Percentiles rank a stretch among this genome's conserved stretches.
These are phyloP conservation scores for Exophiala lecanii-corni DNA, from an alignment of 2,329 filamentous ascomycete species.

Conservation along the genomic window DNA sequence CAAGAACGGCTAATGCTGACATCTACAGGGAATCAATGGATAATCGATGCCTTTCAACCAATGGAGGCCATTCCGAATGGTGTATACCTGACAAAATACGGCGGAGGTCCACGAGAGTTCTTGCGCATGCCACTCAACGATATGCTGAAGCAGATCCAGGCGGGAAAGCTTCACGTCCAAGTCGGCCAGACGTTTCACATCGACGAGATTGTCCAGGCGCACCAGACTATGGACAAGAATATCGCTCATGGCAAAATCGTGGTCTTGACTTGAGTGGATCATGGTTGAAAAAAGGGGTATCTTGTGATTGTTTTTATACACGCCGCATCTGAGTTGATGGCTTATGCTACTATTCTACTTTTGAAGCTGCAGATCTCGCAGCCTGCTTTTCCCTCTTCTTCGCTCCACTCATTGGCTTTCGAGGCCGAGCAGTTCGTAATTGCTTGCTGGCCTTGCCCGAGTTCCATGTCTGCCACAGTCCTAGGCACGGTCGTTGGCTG, in stretches of 20 bases:
- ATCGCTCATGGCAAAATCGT: constrained; percentile 44
- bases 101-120: constrained; percentile 37
- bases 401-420: constrained; percentile 20
- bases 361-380: neutral
- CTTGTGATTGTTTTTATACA: neutral
- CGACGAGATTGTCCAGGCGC: constrained; percentile 45
- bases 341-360: neutral
- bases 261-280: constrained; percentile 26
- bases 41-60: constrained; percentile 36
- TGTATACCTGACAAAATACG: constrained; percentile 40
- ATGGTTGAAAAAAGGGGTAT: neutral
- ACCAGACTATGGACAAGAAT: constrained; percentile 43
- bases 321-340: neutral
- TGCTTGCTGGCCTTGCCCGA: constrained; percentile 10
- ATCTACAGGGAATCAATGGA: constrained; percentile 34
- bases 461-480: constrained; percentile 20
- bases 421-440: constrained; percentile 13
- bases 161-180: constrained; percentile 37
- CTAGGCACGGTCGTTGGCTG: constrained; percentile 33
- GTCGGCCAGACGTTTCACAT: constrained; percentile 42
- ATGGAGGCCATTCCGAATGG: constrained; percentile 41
- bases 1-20: neutral
- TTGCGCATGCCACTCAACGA: constrained; percentile 40
- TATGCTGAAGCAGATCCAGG: constrained; percentile 35
- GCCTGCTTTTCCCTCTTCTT: constrained; percentile 18